Percentiles rank a stretch among this genome's conserved stretches.
phyloP scores from a whole-genome alignment of 768 basidiomycete genomes.

The Lentinula guzmanii region DNA sequence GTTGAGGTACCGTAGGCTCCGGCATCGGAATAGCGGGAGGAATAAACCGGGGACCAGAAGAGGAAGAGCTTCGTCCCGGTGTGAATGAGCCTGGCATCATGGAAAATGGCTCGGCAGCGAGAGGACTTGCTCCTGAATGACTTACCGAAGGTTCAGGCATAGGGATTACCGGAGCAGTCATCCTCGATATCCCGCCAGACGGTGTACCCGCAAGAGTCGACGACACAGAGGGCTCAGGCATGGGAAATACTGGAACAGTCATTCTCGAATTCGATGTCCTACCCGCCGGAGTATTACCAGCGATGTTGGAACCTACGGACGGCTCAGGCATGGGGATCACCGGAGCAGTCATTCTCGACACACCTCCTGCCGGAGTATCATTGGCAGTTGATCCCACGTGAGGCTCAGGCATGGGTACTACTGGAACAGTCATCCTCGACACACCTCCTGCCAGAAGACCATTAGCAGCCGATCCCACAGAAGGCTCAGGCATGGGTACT shows the following conservation, averaged over 20 bases:
- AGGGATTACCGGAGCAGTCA: not conserved
- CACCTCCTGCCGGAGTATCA: not conserved
- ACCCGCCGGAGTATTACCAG: not conserved
- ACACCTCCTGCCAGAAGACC: not conserved
- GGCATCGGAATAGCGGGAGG: conserved; percentile 1
- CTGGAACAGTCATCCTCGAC: not conserved
- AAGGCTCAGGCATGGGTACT: not conserved
- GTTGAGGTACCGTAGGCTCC: not conserved
- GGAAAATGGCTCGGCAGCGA: too few species aligned
- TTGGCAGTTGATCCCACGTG: not conserved
- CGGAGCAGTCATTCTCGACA: not conserved
- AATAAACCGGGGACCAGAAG: not conserved
- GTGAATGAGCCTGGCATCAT: not conserved
- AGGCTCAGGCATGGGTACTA: not conserved
- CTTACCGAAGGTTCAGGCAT: not conserved
- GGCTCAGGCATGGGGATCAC: not conserved
- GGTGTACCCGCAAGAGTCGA: not conserved
- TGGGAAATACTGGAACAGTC: not conserved
- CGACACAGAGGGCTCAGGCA: not conserved
- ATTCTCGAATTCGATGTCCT: not conserved
- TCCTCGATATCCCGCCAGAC: not conserved
- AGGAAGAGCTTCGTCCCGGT: not conserved
- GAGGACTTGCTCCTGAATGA: not conserved
- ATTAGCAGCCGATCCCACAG: not conserved
- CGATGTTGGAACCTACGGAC: not conserved